Conservation (phyloP, 2,329 filamentous ascomycete species). For the Xylariaceae sp. region DNA sequence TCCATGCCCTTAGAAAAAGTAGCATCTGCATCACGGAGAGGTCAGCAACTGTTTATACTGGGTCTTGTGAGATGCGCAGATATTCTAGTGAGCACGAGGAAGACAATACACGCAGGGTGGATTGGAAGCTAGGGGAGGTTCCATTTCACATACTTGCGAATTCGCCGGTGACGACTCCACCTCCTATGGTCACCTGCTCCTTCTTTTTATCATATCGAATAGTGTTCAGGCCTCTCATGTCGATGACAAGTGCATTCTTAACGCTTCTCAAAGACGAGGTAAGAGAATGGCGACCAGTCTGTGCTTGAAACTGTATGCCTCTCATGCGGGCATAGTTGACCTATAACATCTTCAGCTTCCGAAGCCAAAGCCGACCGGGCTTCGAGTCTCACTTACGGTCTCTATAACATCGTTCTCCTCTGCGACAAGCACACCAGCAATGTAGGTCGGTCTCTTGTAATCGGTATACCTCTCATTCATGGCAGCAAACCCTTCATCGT, state of each 20-base stretch:
- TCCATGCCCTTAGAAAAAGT: slow-evolving; percentile 3
- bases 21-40: too few relatives aligned
- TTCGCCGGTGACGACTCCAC: slow-evolving; percentile 1
- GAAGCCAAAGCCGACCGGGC: too few relatives aligned
- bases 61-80: too few relatives aligned
- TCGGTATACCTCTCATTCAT: slow-evolving; percentile 3
- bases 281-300: neutral
- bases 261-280: slow-evolving; percentile 3
- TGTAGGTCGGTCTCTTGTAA: slow-evolving; percentile 6
- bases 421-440: neutral
- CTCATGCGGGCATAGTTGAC: slow-evolving; percentile 1
- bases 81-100: too few relatives aligned
- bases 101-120: too few relatives aligned
- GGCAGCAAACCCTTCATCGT: neutral
- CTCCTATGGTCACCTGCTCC: slow-evolving; percentile 8
- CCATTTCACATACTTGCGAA: too few relatives aligned
- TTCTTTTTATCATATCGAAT: neutral
- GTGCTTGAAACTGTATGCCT: neutral
- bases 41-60: too few relatives aligned
- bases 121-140: too few relatives aligned
- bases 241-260: neutral
- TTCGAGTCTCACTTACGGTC: slow-evolving; percentile 1
- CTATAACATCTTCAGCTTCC: too few relatives aligned
- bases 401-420: slow-evolving; percentile 9
- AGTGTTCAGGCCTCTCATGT: slow-evolving; percentile 2